phyloP scores from a whole-genome alignment of 2,329 filamentous ascomycete species.

The Neophaeococcomyces mojaviensis region DNA sequence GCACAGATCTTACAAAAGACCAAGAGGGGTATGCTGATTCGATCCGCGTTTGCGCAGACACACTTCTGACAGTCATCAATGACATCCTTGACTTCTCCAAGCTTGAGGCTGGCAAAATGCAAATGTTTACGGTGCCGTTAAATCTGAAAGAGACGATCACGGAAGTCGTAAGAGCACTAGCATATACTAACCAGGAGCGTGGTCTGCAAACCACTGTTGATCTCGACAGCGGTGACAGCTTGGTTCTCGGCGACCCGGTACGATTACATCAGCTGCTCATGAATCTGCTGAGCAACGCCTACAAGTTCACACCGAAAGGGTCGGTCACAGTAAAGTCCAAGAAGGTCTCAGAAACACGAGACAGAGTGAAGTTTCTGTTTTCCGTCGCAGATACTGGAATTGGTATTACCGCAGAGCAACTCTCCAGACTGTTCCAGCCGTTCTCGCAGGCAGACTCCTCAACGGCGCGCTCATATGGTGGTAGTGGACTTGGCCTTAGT shows the following conservation, averaged over 20 bases:
- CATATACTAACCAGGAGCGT: conserved; percentile 56
- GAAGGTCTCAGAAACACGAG: conserved; percentile 28
- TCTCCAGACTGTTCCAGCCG: conserved; percentile 53
- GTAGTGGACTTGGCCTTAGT: conserved; percentile 51
- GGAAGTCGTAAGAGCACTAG: conserved; percentile 56
- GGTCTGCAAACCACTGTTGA: conserved; percentile 56
- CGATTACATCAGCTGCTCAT: conserved; percentile 61
- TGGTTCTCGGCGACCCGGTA: conserved; percentile 80
- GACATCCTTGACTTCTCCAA: conserved; percentile 42
- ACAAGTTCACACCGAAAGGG: conserved; percentile 54
- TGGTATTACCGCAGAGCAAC: conserved; percentile 59
- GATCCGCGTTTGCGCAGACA: conserved; percentile 35
- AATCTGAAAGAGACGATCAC: conserved; percentile 62
- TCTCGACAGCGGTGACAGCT: conserved; percentile 53
- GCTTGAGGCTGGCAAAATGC: conserved; percentile 48
- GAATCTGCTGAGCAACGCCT: conserved; percentile 56
- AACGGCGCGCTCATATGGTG: conserved; percentile 56
- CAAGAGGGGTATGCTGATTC: conserved; percentile 35
- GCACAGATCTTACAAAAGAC: conserved; percentile 33
- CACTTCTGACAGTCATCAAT: conserved; percentile 38
- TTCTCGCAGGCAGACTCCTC: conserved; percentile 55
- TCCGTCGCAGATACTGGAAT: conserved; percentile 57
- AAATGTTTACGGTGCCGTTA: conserved; percentile 73
- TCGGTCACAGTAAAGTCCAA: conserved; percentile 41
- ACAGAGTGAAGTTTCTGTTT: conserved; percentile 30